phyloP scores from a whole-genome alignment of 2,329 filamentous ascomycete species.

The Phialophora chinensis region DNA sequence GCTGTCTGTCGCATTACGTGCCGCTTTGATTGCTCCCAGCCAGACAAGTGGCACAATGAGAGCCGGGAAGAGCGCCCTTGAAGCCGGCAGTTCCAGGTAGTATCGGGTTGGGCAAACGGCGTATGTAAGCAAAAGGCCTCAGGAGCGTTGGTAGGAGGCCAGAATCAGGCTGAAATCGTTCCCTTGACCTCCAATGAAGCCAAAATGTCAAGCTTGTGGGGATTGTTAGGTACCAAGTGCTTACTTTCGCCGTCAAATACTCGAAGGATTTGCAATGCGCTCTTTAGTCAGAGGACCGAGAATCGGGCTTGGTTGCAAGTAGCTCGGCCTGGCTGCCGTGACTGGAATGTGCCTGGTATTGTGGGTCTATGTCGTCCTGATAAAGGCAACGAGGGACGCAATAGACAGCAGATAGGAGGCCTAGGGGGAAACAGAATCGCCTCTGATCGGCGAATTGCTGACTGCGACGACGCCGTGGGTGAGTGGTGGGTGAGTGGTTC shows the following conservation, averaged over 20 bases:
- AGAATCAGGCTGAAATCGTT: background rate
- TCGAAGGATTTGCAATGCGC: background rate
- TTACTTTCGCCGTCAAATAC: slow-evolving; percentile 5
- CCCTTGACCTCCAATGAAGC: background rate
- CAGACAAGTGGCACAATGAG: background rate
- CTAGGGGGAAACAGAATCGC: background rate
- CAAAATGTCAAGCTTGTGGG: background rate
- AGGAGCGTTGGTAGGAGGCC: background rate
- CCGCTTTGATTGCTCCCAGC: background rate
- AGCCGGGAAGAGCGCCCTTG: background rate
- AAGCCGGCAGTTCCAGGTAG: background rate
- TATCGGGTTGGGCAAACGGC: background rate
- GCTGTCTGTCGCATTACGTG: background rate
- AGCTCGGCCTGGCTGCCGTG: background rate
- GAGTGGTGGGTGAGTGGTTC: background rate
- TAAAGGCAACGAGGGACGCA: background rate
- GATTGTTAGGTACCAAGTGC: background rate
- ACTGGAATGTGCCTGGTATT: background rate
- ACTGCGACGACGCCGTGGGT: background rate
- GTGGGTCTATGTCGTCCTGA: background rate
- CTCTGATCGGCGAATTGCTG: background rate
- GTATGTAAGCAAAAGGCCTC: background rate
- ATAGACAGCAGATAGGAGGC: background rate
- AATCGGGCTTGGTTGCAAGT: background rate
- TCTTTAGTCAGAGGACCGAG: slow-evolving; percentile 1